Evolutionary conservation across 257 asterid genomes (phyloP), one percentile per base, ranked within the genome.

Genomic region (Coffea eugenioides): DNA sequence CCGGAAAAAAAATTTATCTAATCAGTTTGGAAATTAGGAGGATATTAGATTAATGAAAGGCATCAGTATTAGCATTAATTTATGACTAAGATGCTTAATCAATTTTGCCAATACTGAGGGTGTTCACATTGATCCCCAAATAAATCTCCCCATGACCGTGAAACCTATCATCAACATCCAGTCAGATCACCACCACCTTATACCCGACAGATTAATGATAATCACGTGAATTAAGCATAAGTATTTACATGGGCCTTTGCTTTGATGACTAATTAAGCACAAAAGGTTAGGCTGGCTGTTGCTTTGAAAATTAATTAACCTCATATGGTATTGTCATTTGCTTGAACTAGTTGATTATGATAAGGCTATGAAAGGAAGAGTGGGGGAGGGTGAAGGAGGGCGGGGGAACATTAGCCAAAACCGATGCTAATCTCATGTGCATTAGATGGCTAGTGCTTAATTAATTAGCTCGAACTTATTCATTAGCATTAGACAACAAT

Each of bases 171-270:
- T 64, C n/a, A 59, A 21, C 16, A 18, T 59, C 56, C 39, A 67
- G 36, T 49, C 54, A 51, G 36, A 49, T 51, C 48, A 23, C 41
- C 72, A 73, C 56, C 23, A 39, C 73, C n/a, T 65, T 48, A 72
- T 14, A 3, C 27, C 74, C 79, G 54, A 65, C 79, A 73, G 41
- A 41, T 51, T 80, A 62, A 65, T 64, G 59, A 59, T 73, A 49
- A 34, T 64, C 82, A 73, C 82, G 73, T 79, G 82, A 13, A 79
- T 31, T 79, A 72, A 61, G 77, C 82, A 72, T 46, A 45, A 79
- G 12, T 45, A 10, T 75, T 71, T 45, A 71, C 57, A 46, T 71
- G 21, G 59, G 31, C 20, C 59, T 75, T 75, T 52, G 16, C 27
- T 75, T 31, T 57, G 41, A 64, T n/a, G 39, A 64, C 10, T 64